Conservation (phyloP, 2,329 filamentous ascomycete genomes). For the Penicillium freii region DNA sequence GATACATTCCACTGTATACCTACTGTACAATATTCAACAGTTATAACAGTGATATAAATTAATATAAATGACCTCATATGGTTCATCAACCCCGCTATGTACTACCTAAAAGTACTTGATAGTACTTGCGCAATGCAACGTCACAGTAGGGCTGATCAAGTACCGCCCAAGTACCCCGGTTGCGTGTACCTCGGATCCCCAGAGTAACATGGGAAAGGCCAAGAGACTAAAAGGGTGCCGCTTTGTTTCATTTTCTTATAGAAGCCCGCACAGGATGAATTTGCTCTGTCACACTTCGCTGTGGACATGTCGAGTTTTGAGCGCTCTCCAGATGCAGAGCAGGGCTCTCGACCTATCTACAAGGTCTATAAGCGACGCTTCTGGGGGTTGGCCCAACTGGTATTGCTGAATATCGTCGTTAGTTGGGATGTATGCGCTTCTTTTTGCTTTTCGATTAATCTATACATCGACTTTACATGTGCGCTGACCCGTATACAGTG, state of each 20-base stretch:
- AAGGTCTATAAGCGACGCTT: conserved; percentile 80
- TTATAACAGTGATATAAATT: neutral
- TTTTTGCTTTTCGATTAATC: neutral
- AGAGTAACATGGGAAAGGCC: neutral
- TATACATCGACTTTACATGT: neutral
- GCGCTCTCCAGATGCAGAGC: conserved; percentile 8
- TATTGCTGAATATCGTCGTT: conserved; percentile 85
- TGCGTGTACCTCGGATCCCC: conserved; percentile 2
- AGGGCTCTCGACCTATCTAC: conserved; percentile 36
- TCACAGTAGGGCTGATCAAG: neutral
- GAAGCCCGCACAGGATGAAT: neutral
- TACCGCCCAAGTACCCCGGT: conserved; percentile 6
- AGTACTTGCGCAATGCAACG: neutral
- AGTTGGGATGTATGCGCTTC: conserved; percentile 79
- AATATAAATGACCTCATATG: neutral
- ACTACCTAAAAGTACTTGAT: neutral
- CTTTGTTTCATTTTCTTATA: neutral
- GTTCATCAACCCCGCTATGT: neutral
- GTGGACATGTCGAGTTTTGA: conserved; percentile 9
- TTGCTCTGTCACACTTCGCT: neutral
- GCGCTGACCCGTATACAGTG: conserved; percentile 55
- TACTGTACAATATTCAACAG: neutral
- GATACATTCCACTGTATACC: neutral
- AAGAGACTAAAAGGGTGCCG: neutral
- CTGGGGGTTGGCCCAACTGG: conserved; percentile 80